A percentile compares a stretch with the other conserved stretches of the same genome.
phyloP scores from a whole-genome alignment of 2,329 filamentous ascomycete species.

The Fusarium xylarioides region DNA sequence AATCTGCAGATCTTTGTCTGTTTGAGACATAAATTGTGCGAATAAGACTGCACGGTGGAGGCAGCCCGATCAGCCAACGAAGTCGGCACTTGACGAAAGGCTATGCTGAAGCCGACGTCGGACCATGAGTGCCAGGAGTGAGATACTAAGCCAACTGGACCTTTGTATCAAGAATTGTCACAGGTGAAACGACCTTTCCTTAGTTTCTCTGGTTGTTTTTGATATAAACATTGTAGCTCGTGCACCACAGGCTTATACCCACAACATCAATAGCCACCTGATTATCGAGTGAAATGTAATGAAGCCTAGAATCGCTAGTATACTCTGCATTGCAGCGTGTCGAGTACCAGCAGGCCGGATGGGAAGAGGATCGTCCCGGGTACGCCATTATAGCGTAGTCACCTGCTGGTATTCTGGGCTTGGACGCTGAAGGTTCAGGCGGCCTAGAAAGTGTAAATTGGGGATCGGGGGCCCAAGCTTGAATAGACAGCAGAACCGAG shows the following conservation, averaged over 20 bases:
- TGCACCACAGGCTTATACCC: not conserved
- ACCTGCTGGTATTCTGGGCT: slow-evolving; percentile 21
- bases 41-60: not conserved
- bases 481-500: slow-evolving; percentile 18
- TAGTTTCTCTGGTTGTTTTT: not conserved
- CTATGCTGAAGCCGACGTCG: slow-evolving; percentile 4
- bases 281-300: not conserved
- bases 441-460: not conserved
- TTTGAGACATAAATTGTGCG: not conserved
- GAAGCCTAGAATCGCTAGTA: not conserved
- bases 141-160: not conserved
- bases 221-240: not conserved
- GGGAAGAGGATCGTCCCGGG: slow-evolving; percentile 35
- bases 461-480: slow-evolving; percentile 12
- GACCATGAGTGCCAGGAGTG: not conserved
- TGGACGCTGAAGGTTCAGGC: slow-evolving; percentile 1
- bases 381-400: slow-evolving; percentile 36
- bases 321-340: not conserved
- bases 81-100: slow-evolving; percentile 20
- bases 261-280: not conserved
- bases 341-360: slow-evolving; percentile 34
- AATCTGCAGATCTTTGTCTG: not conserved
- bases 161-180: not conserved
- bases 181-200: not conserved
- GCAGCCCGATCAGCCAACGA: slow-evolving; percentile 2